phyloP scores from a whole-genome alignment of 2,329 filamentous ascomycete species.

The Blumeria graminis region DNA sequence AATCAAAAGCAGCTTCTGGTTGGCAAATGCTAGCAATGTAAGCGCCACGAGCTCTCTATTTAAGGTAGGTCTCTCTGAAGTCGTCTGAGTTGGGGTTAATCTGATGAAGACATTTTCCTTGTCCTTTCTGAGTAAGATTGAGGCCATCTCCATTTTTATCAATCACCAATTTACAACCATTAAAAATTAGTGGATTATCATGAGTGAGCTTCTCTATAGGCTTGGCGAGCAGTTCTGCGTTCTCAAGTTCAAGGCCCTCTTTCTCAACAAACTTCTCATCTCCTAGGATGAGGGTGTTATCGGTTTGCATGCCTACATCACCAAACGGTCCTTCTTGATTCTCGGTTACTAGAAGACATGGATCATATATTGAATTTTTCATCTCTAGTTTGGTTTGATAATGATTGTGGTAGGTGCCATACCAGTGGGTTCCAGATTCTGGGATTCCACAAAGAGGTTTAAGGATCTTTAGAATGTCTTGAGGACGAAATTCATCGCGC shows the following conservation, averaged over 20 bases:
- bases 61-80: too few species aligned
- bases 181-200: not conserved
- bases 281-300: slow-evolving; percentile 1
- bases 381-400: not conserved
- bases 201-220: not conserved
- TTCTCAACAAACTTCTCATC: not conserved
- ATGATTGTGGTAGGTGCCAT: not conserved
- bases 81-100: too few species aligned
- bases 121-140: too few species aligned
- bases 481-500: too few species aligned
- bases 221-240: slow-evolving; percentile 1
- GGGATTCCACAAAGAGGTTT: too few species aligned
- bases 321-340: slow-evolving; percentile 1
- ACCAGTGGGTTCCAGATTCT: too few species aligned
- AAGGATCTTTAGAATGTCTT: too few species aligned
- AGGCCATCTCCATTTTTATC: too few species aligned
- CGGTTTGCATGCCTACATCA: slow-evolving; percentile 2
- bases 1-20: too few species aligned
- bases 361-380: not conserved
- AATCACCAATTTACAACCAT: slow-evolving; percentile 1
- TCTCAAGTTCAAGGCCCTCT: not conserved
- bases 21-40: too few species aligned
- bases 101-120: too few species aligned
- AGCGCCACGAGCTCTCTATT: too few species aligned
- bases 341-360: not conserved